These are phyloP conservation scores for Rhodotorula sp. DNA, from an alignment of 1,284 basidiomycete genomes.

Conservation along the genomic window DNA sequence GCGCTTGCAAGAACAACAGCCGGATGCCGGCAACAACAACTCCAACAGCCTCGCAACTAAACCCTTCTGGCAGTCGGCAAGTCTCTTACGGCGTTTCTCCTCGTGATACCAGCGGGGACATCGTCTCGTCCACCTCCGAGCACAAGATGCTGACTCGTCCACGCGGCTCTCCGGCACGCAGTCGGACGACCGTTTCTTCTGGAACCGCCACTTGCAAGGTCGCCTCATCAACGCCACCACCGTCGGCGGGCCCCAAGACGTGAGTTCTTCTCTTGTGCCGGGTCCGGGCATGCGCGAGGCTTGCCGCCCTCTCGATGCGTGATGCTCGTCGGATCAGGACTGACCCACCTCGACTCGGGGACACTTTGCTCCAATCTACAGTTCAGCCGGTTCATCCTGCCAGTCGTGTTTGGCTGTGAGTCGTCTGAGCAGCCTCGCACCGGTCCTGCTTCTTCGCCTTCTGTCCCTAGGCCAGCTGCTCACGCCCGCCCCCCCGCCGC, in stretches of 20 bases:
- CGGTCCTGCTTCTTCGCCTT: not conserved
- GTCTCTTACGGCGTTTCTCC: too few species aligned
- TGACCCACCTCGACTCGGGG: not conserved
- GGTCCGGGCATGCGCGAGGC: too few species aligned
- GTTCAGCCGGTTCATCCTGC: conserved; percentile 85
- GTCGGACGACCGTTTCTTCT: conserved; percentile 96
- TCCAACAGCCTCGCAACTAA: conserved; percentile 45
- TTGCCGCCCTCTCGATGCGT: too few species aligned
- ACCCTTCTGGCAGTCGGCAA: conserved; percentile 62
- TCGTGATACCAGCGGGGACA: too few species aligned
- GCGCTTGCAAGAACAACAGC: conserved; percentile 75
- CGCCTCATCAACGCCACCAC: conserved; percentile 65
- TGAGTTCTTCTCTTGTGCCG: conserved; percentile 49
- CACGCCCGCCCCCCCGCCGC: not conserved
- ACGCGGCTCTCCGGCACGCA: conserved; percentile 50
- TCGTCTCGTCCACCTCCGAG: too few species aligned
- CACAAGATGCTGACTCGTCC: not conserved
- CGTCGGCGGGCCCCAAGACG: conserved; percentile 60
- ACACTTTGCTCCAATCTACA: conserved; percentile 45
- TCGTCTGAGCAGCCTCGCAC: conserved; percentile 17
- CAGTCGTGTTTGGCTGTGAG: conserved; percentile 86
- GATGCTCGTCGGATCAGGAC: too few species aligned
- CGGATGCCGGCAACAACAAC: conserved; percentile 49
- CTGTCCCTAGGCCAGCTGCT: too few species aligned
- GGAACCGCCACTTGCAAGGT: conserved; percentile 84